Base-by-base conservation (phyloP, 306 rosid species). In the Adenanthera pavonina region DNA sequence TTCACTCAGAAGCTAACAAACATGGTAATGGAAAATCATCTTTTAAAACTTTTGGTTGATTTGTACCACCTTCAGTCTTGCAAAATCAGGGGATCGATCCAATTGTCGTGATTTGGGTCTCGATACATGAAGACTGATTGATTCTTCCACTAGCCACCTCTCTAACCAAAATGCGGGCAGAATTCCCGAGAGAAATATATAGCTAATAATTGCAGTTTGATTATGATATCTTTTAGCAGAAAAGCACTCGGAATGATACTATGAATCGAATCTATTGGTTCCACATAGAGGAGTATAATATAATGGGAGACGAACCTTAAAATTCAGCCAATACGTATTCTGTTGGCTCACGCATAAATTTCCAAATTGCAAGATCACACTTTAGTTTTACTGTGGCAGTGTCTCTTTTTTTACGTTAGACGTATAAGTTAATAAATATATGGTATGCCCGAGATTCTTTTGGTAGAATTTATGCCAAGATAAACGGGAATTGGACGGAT, bases 381-480 rank as follows among this genome's bases (percentile, higher is more conserved):
- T 40, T 5, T 47, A 34, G 44, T 75, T 81, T 66, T 36, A 41
- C 25, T 70, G 68, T 60, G 78, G 74, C 14, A 70, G 15, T 30
- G 74, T 33, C 13, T 13, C 40, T 69, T 33, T 76, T 1, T 69
- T 74, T 54, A 81, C 53, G 47, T 74, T 64, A 12, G 49, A 69
- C 17, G 41, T 59, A 43, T 25, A 25, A 69, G 56, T 3, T 5
- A 3, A n/a, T 19, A 20, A 56, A 56, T 65, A 78, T 72, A 53
- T 38, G 40, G 62, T 53, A 1, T 52, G 14, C 35, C 64, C 2
- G 43, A 12, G 69, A 53, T 73, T 53, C 44, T 53, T 51, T 7
- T 78, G 36, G 48, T 70, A 25, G 33, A 49, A 17, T 53, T 67
- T 78, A 68, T 78, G 68, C 75, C 40, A 68, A 35, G 62, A 66